Evolutionary conservation across 345 rosid genomes (phyloP).

Genomic region (Eucalyptus pauciflora): DNA sequence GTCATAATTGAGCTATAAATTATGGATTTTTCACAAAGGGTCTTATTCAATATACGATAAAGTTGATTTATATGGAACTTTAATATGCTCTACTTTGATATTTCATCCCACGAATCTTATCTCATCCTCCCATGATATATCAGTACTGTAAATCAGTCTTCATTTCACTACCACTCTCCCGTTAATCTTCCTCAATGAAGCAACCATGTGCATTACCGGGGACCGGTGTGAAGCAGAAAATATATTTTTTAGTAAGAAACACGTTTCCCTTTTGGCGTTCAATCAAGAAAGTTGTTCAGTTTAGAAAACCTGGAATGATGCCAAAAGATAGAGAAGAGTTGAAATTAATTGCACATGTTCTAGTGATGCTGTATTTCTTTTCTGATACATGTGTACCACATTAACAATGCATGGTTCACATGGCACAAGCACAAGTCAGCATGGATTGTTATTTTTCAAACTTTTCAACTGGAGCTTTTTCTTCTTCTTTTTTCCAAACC

Average conservation of each 20-base stretch:
- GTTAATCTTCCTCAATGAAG: not conserved
- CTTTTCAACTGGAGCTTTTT: not conserved
- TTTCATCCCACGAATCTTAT: not conserved
- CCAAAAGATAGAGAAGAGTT: not conserved
- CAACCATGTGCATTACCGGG: not conserved
- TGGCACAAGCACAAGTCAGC: not conserved
- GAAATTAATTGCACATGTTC: not conserved
- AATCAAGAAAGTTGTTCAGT: not conserved
- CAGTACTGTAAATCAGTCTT: not conserved
- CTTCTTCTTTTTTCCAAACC: not conserved
- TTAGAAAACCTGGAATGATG: not conserved
- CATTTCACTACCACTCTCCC: not conserved
- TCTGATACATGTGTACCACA: not conserved
- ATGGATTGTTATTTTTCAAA: not conserved
- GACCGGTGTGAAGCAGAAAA: not conserved
- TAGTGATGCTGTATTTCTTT: not conserved
- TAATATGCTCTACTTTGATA: not conserved
- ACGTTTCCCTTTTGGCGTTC: not conserved
- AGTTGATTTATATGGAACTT: not conserved
- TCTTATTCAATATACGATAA: not conserved
- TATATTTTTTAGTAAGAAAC: not conserved
- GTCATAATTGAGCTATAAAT: not conserved
- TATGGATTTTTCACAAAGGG: not conserved
- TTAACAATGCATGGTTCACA: not conserved
- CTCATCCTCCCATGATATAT: not conserved